These are phyloP conservation scores for Iberis pinnata DNA, from an alignment of 345 rosid species.

Conservation along the genomic window DNA sequence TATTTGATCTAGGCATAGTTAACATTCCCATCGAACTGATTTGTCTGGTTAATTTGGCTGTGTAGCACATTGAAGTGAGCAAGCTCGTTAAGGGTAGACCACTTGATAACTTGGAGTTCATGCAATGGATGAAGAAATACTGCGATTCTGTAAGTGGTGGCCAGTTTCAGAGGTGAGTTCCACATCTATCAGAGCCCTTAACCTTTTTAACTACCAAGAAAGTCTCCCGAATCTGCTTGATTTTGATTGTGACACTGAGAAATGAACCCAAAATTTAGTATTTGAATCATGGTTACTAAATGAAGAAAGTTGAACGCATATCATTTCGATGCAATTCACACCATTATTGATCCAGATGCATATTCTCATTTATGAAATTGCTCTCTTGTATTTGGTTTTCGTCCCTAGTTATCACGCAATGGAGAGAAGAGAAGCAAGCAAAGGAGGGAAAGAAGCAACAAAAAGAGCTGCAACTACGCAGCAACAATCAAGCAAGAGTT, in stretches of 20 bases:
- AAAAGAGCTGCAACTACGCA: constrained; percentile 62
- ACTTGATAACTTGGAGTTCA: constrained; percentile 92
- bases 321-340: not conserved
- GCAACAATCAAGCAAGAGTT: constrained; percentile 52
- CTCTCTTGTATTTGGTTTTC: not conserved
- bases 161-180: constrained; percentile 40
- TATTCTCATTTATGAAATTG: not conserved
- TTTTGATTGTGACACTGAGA: not conserved
- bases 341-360: not conserved
- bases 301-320: too few species aligned
- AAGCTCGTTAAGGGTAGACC: constrained; percentile 94
- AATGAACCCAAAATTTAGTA: not conserved
- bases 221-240: too few species aligned
- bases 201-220: too few species aligned
- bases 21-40: too few species aligned
- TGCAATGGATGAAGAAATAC: constrained; percentile 97
- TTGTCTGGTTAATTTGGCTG: constrained; percentile 9
- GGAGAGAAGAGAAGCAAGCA: constrained; percentile 87
- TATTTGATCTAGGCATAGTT: constrained; percentile 1
- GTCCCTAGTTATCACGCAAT: constrained; percentile 64
- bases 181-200: not conserved
- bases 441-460: constrained; percentile 81
- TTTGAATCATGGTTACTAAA: not conserved
- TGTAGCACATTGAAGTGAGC: constrained; percentile 83
- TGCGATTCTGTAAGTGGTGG: constrained; percentile 82